Evolutionary conservation across 768 basidiomycete species (phyloP).

Genomic region (Leccinum barrowsii): DNA sequence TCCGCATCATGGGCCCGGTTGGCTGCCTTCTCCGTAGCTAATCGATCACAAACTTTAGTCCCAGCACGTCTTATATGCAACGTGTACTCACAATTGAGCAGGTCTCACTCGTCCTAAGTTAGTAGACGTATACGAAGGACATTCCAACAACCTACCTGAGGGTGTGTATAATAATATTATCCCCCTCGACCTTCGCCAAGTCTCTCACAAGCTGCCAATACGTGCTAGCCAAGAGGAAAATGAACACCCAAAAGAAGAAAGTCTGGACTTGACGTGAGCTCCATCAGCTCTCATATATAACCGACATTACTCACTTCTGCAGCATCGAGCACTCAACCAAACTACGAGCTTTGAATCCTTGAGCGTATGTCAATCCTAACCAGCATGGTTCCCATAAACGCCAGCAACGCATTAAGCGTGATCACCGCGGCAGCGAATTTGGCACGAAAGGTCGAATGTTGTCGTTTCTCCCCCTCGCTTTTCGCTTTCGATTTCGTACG

Average conservation of each 20-base stretch:
- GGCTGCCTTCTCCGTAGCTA: constrained; percentile 63
- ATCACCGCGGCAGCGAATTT: constrained; percentile 75
- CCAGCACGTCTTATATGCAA: neutral
- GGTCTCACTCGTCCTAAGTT: constrained; percentile 20
- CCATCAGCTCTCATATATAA: neutral
- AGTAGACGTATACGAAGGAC: too few species aligned
- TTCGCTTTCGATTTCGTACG: neutral
- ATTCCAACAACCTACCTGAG: too few species aligned
- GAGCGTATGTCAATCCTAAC: constrained; percentile 69
- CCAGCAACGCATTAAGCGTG: constrained; percentile 76
- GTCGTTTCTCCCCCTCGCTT: constrained; percentile 40
- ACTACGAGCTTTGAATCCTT: constrained; percentile 86
- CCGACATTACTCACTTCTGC: constrained; percentile 64
- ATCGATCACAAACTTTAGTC: constrained; percentile 3
- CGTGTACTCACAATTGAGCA: constrained; percentile 54
- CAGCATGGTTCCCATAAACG: constrained; percentile 58
- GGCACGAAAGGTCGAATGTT: constrained; percentile 85
- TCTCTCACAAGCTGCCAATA: constrained; percentile 91
- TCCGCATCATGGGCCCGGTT: constrained; percentile 45
- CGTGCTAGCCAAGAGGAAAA: constrained; percentile 88
- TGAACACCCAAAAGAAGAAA: constrained; percentile 91
- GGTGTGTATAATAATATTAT: too few species aligned
- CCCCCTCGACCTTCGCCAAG: constrained; percentile 55
- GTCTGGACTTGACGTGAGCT: constrained; percentile 42
- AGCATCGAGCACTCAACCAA: constrained; percentile 91